These are phyloP conservation scores for Penicillium robsamsonii DNA, from an alignment of 495 filamentous ascomycete species.

Conservation along the genomic window DNA sequence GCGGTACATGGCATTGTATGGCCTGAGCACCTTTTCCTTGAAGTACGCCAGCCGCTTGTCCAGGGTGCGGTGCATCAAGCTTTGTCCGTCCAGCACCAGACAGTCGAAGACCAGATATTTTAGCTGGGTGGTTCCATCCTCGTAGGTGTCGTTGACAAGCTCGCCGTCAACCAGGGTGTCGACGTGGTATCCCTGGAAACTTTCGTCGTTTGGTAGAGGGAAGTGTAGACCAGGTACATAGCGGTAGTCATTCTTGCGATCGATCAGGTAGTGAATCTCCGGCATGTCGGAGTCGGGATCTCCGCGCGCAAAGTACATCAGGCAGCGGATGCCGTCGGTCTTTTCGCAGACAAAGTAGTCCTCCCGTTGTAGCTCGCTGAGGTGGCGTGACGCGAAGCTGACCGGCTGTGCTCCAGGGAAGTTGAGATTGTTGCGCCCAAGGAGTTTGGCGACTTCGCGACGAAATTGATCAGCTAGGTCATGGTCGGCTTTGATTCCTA, in stretches of 20 bases:
- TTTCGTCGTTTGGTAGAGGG: conserved; percentile 60
- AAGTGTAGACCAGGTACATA: conserved; percentile 77
- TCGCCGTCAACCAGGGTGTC: conserved; percentile 90
- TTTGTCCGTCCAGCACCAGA: conserved; percentile 73
- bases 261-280: conserved; percentile 79
- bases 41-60: conserved; percentile 90
- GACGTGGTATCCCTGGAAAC: conserved; percentile 63
- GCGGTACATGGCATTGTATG: conserved; percentile 69
- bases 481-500: conserved; percentile 62
- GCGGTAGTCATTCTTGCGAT: conserved; percentile 96
- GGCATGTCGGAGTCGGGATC: conserved; percentile 46
- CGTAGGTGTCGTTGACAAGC: conserved; percentile 73
- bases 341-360: conserved; percentile 99
- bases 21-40: conserved; percentile 71
- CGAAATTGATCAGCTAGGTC: conserved; percentile 61
- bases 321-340: conserved; percentile 91
- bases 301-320: conserved; percentile 76
- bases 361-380: conserved; percentile 69
- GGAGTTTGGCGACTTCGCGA: conserved; percentile 69
- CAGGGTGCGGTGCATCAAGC: conserved; percentile 71
- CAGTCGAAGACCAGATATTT: conserved; percentile 93
- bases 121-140: conserved; percentile 61
- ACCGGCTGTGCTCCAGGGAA: conserved; percentile 97
- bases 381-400: conserved; percentile 75
- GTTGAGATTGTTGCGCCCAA: conserved; percentile 59